Percentiles rank a stretch among this genome's conserved stretches.
These are phyloP conservation scores for Coemansia sp. DNA, from an alignment of 371 early-diverging fungal species.

Conservation along the genomic window DNA sequence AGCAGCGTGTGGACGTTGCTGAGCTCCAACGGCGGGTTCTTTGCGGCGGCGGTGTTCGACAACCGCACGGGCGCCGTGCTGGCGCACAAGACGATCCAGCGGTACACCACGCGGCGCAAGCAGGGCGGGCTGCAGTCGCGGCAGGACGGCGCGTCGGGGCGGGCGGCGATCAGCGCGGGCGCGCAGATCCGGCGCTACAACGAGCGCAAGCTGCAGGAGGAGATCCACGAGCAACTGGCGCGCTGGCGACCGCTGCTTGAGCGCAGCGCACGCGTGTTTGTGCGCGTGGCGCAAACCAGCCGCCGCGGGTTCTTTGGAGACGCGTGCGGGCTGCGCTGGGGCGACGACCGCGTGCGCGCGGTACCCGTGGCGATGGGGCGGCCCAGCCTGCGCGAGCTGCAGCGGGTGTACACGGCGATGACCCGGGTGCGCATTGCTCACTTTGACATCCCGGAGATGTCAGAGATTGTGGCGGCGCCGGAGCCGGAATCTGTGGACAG, in stretches of 20 bases:
- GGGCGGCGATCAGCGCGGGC: constrained; percentile 86
- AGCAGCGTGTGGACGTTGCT: constrained; percentile 74
- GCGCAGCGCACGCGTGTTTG: constrained; percentile 31
- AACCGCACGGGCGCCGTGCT: constrained; percentile 59
- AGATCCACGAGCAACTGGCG: constrained; percentile 67
- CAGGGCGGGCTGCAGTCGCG: constrained; percentile 91
- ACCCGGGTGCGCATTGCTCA: constrained; percentile 23
- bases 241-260: constrained; percentile 58
- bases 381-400: constrained; percentile 67
- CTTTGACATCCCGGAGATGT: constrained; percentile 8
- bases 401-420: constrained; percentile 52
- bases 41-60: constrained; percentile 87
- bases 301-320: constrained; percentile 37
- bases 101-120: constrained; percentile 93
- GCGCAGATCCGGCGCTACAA: constrained; percentile 87
- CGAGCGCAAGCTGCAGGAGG: constrained; percentile 74
- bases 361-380: constrained; percentile 70
- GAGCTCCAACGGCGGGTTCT: constrained; percentile 84
- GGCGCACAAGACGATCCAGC: constrained; percentile 86
- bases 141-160: constrained; percentile 76
- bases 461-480: neutral
- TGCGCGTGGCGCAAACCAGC: constrained; percentile 20
- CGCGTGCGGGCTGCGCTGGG: constrained; percentile 24
- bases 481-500: neutral
- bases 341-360: constrained; percentile 60